These are phyloP conservation scores for Cucurbitaria berberidis DNA, from an alignment of 2,329 filamentous ascomycete genomes.

Conservation along the genomic window DNA sequence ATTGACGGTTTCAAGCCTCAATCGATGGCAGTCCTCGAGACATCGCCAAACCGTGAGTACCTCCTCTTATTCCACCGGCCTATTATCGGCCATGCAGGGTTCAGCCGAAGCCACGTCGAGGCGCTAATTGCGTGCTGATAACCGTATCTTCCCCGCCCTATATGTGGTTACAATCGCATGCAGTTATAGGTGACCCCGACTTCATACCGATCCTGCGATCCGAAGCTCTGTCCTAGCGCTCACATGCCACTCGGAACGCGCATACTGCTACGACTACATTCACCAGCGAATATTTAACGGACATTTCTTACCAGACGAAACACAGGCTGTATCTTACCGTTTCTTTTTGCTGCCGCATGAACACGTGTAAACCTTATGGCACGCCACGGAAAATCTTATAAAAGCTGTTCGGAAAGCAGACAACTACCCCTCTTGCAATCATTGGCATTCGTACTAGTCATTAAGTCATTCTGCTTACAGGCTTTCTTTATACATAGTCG, in stretches of 20 bases:
- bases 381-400: background rate
- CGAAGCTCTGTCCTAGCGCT: background rate
- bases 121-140: constrained; percentile 28
- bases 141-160: constrained; percentile 32
- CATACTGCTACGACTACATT: background rate
- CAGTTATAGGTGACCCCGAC: background rate
- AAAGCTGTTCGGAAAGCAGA: background rate
- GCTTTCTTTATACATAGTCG: background rate
- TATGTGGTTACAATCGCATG: background rate
- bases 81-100: background rate
- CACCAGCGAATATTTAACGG: background rate
- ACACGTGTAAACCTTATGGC: constrained; percentile 13
- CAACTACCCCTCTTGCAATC: background rate
- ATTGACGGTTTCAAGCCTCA: background rate
- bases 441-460: background rate
- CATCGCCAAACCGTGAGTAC: background rate
- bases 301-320: background rate
- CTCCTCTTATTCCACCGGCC: background rate
- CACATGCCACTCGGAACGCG: too few species aligned
- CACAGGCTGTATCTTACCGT: background rate
- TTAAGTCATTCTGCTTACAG: background rate
- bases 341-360: constrained; percentile 4
- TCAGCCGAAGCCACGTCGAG: constrained; percentile 7
- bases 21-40: background rate
- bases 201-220: background rate